Base-by-base conservation (phyloP, 805 yeast species). In the Metschnikowia similis region DNA sequence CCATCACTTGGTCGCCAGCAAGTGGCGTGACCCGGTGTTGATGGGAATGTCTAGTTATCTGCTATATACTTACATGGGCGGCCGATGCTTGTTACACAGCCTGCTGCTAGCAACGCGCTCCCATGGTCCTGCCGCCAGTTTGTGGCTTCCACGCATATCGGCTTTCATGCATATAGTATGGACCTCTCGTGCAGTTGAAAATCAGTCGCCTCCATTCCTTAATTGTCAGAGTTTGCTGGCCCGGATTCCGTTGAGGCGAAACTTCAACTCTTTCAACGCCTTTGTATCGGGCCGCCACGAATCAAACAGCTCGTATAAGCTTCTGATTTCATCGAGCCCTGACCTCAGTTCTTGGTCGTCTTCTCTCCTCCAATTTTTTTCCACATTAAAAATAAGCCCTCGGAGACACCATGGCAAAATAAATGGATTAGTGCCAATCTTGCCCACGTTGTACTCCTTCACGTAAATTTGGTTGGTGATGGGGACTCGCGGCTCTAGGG, bases 391-490 rank as follows among this genome's bases (percentile, higher is more conserved):
- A 30, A 57, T 39, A 17, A 92, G 70, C 0, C 97, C 96, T 40
- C 96, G 71, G 70, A 90, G 80, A 59, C 95, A 87, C 97, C 97
- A 92, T 1, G 98, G 98, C 35, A 92, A 69, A 51, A 86, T 82
- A 61, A 80, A 92, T 0, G 97, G 97, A 65, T 92, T 91, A 28
- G 80, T 71, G 1, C 89, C 89, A 16, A 85, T 67, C 53, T 80
- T 79, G 7, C 87, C 82, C 36, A 87, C 75, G 45, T 80, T 81
- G 62, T 84, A 87, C 51, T 72, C 75, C 51, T 67, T 66, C 48
- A 69, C 60, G 52, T 71, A 67, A 0, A 71, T 64, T 44, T 62
- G 68, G 54, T 72, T 71, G 11, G 68, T 61, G n/a, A 53, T 40
- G 4, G 76, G 76, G 2, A 66, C 31, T 29, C 53, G 51, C 5